phyloP scores from a whole-genome alignment of 2,329 filamentous ascomycete genomes.

The Botryosphaeria dothidea region DNA sequence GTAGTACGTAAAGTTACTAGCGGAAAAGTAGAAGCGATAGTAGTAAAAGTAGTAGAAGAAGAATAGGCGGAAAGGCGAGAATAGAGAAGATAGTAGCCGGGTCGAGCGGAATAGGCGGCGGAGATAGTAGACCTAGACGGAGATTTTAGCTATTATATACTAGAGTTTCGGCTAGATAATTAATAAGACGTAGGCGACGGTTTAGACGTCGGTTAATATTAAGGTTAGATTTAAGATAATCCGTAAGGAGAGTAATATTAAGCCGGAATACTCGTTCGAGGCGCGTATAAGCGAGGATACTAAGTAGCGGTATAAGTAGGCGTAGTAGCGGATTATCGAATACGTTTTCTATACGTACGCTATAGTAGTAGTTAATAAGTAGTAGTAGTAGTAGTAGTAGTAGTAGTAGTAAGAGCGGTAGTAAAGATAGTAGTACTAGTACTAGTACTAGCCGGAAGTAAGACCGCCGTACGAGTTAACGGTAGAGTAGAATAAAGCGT shows the following conservation, averaged over 20 bases:
- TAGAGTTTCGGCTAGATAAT: background rate
- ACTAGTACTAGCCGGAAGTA: too few species aligned
- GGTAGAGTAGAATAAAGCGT: too few species aligned
- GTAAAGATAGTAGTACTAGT: background rate
- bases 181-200: background rate
- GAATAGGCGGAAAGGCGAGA: background rate
- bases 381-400: background rate
- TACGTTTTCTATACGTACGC: background rate
- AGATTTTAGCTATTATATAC: background rate
- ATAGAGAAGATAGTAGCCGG: background rate
- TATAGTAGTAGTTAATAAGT: background rate
- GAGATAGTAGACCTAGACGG: background rate
- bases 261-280: background rate
- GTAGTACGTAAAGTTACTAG: background rate
- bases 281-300: background rate
- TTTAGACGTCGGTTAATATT: background rate
- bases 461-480: too few species aligned
- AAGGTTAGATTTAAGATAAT: background rate
- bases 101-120: background rate
- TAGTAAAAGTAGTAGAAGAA: background rate
- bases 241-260: background rate
- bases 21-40: background rate
- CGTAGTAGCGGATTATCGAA: background rate
- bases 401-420: background rate
- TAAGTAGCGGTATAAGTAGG: background rate